Evolutionary conservation across 306 rosid genomes (phyloP).

Genomic region (Ammopiptanthus mongolicus): DNA sequence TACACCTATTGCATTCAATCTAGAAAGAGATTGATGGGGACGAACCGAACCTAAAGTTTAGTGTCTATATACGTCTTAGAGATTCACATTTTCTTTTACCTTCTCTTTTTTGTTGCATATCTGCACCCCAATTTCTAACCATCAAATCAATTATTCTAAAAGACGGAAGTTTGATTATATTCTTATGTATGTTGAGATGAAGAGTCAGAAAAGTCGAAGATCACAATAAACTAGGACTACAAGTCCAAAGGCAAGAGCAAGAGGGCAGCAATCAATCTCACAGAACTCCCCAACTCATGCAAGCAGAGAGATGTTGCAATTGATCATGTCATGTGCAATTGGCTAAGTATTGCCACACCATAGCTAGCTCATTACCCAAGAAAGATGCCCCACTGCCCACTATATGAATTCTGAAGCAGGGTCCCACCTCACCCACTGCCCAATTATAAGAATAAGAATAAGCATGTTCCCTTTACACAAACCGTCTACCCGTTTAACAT

Average conservation of each 20-base stretch:
- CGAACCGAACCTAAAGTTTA: too few species aligned
- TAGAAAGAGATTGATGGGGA: too few species aligned
- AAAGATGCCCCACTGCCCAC: slow-evolving; percentile 44
- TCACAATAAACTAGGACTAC: neutral
- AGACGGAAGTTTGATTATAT: neutral
- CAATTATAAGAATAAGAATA: slow-evolving; percentile 26
- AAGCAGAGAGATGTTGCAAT: slow-evolving; percentile 21
- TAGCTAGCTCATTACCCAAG: slow-evolving; percentile 36
- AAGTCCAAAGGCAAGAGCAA: neutral
- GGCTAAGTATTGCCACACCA: slow-evolving; percentile 6
- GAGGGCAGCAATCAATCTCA: slow-evolving; percentile 21
- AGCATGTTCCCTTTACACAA: slow-evolving; percentile 29
- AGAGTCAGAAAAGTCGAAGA: neutral
- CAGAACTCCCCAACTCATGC: slow-evolving; percentile 21
- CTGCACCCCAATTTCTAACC: too few species aligned
- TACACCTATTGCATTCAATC: too few species aligned
- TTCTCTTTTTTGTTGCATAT: too few species aligned
- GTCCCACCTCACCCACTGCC: slow-evolving; percentile 52
- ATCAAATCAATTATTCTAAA: neutral
- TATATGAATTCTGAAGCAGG: slow-evolving; percentile 23
- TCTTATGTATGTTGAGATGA: neutral
- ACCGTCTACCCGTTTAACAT: slow-evolving; percentile 19
- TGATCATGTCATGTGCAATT: slow-evolving; percentile 61
- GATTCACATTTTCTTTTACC: too few species aligned
- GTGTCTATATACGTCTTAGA: too few species aligned